phyloP scores from a whole-genome alignment of 2,329 filamentous ascomycete species.

The Alternaria tenuissima region DNA sequence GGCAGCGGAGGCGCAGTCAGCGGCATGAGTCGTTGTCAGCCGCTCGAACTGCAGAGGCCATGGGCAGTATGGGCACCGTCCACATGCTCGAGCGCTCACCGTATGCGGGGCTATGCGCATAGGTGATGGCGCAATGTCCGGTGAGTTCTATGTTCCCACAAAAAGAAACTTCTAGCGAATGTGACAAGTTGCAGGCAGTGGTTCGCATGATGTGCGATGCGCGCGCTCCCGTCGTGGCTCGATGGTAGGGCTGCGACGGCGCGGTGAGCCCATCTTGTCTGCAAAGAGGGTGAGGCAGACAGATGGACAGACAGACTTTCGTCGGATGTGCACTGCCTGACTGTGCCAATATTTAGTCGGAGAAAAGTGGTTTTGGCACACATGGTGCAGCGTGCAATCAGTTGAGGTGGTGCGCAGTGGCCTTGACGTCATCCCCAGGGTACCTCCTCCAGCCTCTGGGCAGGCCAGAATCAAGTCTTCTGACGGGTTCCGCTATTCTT shows the following conservation, averaged over 20 bases:
- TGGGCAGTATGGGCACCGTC: slow-evolving; percentile 12
- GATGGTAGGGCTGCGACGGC: slow-evolving; percentile 17
- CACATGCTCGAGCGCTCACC: slow-evolving; percentile 22
- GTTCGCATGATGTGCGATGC: slow-evolving; percentile 25
- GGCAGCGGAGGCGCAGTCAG: slow-evolving; percentile 8
- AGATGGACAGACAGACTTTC: neutral
- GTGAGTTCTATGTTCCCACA: slow-evolving; percentile 15
- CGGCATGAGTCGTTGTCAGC: slow-evolving; percentile 23
- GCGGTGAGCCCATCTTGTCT: slow-evolving; percentile 13
- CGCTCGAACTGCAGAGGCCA: neutral
- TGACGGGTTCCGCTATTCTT: slow-evolving; percentile 22
- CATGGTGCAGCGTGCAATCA: slow-evolving; percentile 2
- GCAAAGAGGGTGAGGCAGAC: slow-evolving; percentile 7
- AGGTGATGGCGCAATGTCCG: slow-evolving; percentile 19
- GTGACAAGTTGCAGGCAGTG: slow-evolving; percentile 16
- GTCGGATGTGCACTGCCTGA: slow-evolving; percentile 7
- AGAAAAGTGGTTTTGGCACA: neutral
- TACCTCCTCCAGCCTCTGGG: slow-evolving; percentile 12
- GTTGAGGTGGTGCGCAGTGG: slow-evolving; percentile 5
- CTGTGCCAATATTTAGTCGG: slow-evolving; percentile 8
- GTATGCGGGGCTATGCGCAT: slow-evolving; percentile 27
- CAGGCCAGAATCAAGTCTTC: slow-evolving; percentile 21
- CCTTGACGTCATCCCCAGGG: slow-evolving; percentile 14
- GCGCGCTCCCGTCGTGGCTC: slow-evolving; percentile 11
- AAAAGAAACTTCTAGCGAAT: slow-evolving; percentile 15